phyloP scores from a whole-genome alignment of 805 yeast species.

The Candida verbasci region DNA sequence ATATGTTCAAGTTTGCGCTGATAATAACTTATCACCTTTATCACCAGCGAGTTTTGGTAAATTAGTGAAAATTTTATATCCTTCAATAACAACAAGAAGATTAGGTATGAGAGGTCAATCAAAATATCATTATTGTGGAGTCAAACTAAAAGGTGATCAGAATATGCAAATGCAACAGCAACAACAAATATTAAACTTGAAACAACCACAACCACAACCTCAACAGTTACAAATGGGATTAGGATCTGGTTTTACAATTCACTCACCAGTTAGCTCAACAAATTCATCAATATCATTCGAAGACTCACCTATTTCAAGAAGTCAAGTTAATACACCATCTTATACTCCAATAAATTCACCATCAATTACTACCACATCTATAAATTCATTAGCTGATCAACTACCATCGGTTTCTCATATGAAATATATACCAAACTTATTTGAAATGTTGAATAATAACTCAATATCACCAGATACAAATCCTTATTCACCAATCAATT shows the following conservation, averaged over 20 bases:
- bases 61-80: slow-evolving; percentile 60
- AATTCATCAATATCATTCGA: slow-evolving; percentile 12
- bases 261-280: slow-evolving; percentile 11
- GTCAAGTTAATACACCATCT: slow-evolving; percentile 11
- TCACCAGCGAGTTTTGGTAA: slow-evolving; percentile 80
- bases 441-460: slow-evolving; percentile 14
- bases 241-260: slow-evolving; percentile 5
- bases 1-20: slow-evolving; percentile 37
- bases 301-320: slow-evolving; percentile 10
- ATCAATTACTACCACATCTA: slow-evolving; percentile 5
- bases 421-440: slow-evolving; percentile 28
- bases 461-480: slow-evolving; percentile 7
- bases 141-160: slow-evolving; percentile 41
- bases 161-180: no score
- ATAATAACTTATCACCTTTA: slow-evolving; percentile 48
- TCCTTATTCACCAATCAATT: slow-evolving; percentile 15
- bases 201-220: slow-evolving; percentile 12
- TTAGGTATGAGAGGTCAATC: slow-evolving; percentile 80
- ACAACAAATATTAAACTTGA: slow-evolving; percentile 5
- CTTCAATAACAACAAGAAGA: slow-evolving; percentile 67
- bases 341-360: slow-evolving; percentile 12
- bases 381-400: slow-evolving; percentile 8
- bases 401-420: slow-evolving; percentile 15
- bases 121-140: slow-evolving; percentile 82
- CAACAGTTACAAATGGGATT: slow-evolving; percentile 8